These are phyloP conservation scores for Elsinoe necatrix DNA, from an alignment of 2,329 filamentous ascomycete genomes.

Conservation along the genomic window DNA sequence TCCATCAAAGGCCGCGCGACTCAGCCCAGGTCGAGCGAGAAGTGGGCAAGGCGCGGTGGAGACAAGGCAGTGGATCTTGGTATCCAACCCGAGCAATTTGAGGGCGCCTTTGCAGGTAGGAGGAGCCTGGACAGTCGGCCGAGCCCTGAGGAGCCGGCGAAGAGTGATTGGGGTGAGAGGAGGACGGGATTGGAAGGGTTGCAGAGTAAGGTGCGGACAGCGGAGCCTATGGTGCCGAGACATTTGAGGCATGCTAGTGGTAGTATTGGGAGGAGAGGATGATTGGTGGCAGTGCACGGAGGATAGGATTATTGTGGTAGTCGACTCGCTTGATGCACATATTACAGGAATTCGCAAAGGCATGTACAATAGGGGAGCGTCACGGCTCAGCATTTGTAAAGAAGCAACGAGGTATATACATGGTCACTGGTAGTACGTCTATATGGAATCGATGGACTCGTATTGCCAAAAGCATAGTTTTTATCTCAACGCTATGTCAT, in stretches of 20 bases:
- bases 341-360: neutral
- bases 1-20: neutral
- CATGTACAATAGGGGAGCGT: neutral
- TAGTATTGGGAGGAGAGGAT: constrained; percentile 1
- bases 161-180: constrained; percentile 12
- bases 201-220: neutral
- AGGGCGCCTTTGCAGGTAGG: neutral
- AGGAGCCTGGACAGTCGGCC: neutral
- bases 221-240: constrained; percentile 9
- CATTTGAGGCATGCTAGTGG: constrained; percentile 15
- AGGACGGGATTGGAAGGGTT: constrained; percentile 5
- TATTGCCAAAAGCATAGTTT: too few species aligned
- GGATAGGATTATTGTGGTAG: neutral
- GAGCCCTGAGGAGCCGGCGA: neutral
- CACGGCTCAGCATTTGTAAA: neutral
- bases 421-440: too few species aligned
- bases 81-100: neutral
- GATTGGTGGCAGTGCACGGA: neutral
- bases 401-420: neutral
- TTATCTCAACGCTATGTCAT: too few species aligned
- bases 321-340: too few species aligned
- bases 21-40: neutral
- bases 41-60: neutral
- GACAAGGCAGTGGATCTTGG: neutral
- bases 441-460: too few species aligned